phyloP scores from a whole-genome alignment of 495 filamentous ascomycete genomes.

The Rostrohypoxylon terebratum region DNA sequence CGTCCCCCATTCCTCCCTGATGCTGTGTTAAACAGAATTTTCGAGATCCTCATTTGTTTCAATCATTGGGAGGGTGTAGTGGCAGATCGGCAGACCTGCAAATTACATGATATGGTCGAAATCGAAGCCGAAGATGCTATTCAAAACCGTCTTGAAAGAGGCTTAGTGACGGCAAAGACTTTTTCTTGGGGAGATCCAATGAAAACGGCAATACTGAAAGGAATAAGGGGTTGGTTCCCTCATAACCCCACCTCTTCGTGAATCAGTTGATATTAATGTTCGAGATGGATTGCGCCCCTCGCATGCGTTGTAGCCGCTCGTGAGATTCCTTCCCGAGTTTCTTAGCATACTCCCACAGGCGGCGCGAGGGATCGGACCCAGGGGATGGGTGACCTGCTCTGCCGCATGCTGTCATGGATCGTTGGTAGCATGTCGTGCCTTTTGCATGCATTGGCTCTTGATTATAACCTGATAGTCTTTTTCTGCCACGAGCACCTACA shows the following conservation, averaged over 20 bases:
- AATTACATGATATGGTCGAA: conserved; percentile 1
- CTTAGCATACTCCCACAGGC: not conserved
- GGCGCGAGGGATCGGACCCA: not conserved
- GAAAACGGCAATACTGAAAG: not conserved
- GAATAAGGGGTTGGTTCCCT: not conserved
- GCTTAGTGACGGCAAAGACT: not conserved
- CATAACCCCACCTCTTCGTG: not conserved
- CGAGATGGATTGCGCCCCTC: conserved; percentile 8
- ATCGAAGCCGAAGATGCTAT: not conserved
- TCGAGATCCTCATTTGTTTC: not conserved
- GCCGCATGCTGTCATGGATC: conserved; percentile 13
- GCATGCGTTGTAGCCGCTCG: not conserved
- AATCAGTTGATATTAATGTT: not conserved
- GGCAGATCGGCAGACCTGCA: not conserved
- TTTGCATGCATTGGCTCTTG: not conserved
- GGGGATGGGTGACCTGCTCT: not conserved
- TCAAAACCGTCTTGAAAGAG: not conserved
- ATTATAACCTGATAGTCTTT: not conserved
- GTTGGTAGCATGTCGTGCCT: not conserved
- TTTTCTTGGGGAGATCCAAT: not conserved
- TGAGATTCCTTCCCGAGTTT: not conserved
- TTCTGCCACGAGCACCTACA: not conserved
- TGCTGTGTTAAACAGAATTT: not conserved
- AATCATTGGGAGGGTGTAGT: not conserved
- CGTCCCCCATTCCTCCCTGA: conserved; percentile 14